Percentiles rank a stretch among this genome's conserved stretches.
Evolutionary conservation across 1,284 basidiomycete genomes (phyloP).

Genomic region (Malassezia slooffiae): DNA sequence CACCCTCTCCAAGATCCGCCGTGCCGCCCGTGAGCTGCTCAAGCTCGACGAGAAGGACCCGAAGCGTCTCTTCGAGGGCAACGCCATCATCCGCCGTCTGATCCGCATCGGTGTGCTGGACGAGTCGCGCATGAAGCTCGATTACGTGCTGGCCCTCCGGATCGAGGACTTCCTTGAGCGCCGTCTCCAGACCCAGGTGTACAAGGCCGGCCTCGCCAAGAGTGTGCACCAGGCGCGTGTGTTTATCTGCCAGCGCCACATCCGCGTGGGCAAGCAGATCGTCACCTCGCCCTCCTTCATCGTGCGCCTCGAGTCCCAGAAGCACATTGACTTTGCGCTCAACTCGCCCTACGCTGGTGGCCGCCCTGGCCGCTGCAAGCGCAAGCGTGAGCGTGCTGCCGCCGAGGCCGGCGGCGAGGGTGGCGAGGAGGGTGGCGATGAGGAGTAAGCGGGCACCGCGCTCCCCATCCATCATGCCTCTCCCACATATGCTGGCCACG

Average conservation of each 20-base stretch:
- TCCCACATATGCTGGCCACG: too few species aligned
- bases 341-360: conserved; percentile 96
- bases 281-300: conserved; percentile 99
- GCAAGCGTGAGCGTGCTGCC: conserved; percentile 89
- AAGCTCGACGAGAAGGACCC: conserved; percentile 99
- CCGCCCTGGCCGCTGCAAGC: conserved; percentile 93
- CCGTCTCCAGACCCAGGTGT: conserved; percentile 96
- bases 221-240: conserved; percentile 97
- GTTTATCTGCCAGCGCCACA: conserved; percentile 91
- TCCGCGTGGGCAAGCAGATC: conserved; percentile 97
- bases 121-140: conserved; percentile 73
- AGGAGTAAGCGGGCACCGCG: conserved; percentile 32
- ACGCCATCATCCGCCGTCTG: conserved; percentile 96
- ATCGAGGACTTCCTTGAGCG: conserved; percentile 99
- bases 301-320: conserved; percentile 57
- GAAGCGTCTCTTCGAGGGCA: conserved; percentile 98
- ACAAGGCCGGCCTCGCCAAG: conserved; percentile 97
- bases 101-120: conserved; percentile 99
- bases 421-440: conserved; percentile 71
- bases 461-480: too few species aligned
- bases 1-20: conserved; percentile 93
- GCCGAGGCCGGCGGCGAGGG: conserved; percentile 82
- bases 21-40: conserved; percentile 98
- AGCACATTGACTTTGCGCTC: conserved; percentile 95
- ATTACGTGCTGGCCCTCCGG: conserved; percentile 98